Percentiles rank a stretch among this genome's conserved stretches.
phyloP scores from a whole-genome alignment of 176 grass and related monocot species.

The Musa itinerans region DNA sequence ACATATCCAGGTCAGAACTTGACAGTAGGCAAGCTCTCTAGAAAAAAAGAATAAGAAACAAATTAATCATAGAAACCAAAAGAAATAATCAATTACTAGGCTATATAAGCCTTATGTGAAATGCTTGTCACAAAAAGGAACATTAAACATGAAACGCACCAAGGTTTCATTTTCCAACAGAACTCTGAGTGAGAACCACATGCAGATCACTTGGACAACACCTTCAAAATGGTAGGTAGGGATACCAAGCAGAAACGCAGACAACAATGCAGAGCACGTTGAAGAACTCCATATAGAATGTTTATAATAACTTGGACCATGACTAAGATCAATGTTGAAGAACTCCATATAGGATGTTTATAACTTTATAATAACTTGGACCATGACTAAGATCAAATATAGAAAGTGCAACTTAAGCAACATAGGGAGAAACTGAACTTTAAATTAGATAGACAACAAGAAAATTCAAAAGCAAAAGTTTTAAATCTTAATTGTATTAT shows the following conservation, averaged over 20 bases:
- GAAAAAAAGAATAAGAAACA: neutral
- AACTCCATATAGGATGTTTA: neutral
- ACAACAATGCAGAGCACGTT: no score
- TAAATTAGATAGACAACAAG: no score
- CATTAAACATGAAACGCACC: neutral
- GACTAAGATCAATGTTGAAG: no score
- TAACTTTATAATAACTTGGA: neutral
- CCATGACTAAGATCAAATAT: no score
- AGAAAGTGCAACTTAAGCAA: no score
- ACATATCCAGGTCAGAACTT: no score
- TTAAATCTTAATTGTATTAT: no score
- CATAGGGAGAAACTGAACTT: no score
- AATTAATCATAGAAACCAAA: constrained; percentile 4
- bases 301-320: neutral
- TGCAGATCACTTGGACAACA: neutral
- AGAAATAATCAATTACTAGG: neutral
- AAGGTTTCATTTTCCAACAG: neutral
- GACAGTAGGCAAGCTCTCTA: neutral
- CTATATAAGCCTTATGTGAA: no score
- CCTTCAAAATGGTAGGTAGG: neutral
- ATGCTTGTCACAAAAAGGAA: neutral
- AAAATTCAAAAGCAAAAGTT: no score
- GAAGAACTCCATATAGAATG: neutral
- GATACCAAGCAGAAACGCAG: neutral
- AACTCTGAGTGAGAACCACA: neutral